Evolutionary conservation across 371 early-diverging fungal species (phyloP), one percentile per base, ranked within the genome.

Genomic region (Mortierella sp.): DNA sequence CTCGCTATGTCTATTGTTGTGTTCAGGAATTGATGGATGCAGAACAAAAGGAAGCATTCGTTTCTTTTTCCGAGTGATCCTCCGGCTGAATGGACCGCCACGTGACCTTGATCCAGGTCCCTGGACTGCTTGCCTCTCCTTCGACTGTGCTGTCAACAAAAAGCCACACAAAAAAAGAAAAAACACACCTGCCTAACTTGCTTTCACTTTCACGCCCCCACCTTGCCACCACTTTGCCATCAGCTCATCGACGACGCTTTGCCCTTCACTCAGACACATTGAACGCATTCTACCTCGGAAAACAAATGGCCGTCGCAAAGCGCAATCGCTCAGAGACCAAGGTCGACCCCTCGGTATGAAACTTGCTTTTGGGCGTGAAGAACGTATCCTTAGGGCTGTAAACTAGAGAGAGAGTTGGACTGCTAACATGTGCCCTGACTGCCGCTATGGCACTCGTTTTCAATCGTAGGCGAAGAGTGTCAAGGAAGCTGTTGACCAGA

Each of bases 401-500:
- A n/a, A n/a, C n/a, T n/a, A 8, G 13, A 46, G 11, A 59, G 8
- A n/a, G 59, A 31, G 16, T 5, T 5, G n/a, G 31, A 59, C 59
- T 5, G 4, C 31, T 31, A 59, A 59, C 59, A 5, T 59, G 31
- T 31, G 16, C 19, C 31, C 14, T 57, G 48, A 46, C 13, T 46
- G 48, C 48, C 48, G 9, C 13, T 13, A 46, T 46, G 48, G 48
- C 57, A 13, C 16, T 6, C 59, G 11, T 59, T 59, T n/a, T n/a
- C 3, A 10, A 26, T 5, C 46, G 6, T 69, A 83, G 84, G 75
- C 74, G 11, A 83, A 83, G 59, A 61, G 40, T 24, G 53, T 75
- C 72, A 83, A 83, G 73, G 82, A 88, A 31, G 53, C 81, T n/a
- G 72, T 88, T 16, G 90, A 88, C 34, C 75, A 84, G 73, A 88